Evolutionary conservation across 2,329 filamentous ascomycete species (phyloP).

Genomic region (Talaromyces sp.): DNA sequence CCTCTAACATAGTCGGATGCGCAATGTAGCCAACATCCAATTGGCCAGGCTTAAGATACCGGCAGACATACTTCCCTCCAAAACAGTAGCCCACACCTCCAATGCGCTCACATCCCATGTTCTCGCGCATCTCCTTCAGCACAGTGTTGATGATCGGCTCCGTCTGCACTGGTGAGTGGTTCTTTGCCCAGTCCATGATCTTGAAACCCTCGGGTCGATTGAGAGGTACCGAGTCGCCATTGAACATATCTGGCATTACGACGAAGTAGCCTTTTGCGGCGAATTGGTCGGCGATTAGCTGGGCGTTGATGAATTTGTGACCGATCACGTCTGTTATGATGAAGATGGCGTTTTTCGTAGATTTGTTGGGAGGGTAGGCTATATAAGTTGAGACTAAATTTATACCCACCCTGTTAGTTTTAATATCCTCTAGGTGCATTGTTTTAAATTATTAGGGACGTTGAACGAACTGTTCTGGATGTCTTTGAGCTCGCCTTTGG

Average conservation of each 20-base stretch:
- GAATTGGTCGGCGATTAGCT: slow-evolving; percentile 70
- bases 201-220: slow-evolving; percentile 55
- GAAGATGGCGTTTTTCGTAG: slow-evolving; percentile 54
- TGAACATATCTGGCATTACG: slow-evolving; percentile 69
- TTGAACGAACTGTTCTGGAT: slow-evolving; percentile 40
- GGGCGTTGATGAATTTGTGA: slow-evolving; percentile 55
- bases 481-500: slow-evolving; percentile 43
- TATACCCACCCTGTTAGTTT: slow-evolving; percentile 1
- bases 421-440: too few species aligned
- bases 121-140: slow-evolving; percentile 40
- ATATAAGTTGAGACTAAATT: slow-evolving; percentile 54
- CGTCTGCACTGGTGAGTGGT: slow-evolving; percentile 47
- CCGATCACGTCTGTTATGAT: slow-evolving; percentile 59
- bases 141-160: slow-evolving; percentile 53
- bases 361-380: slow-evolving; percentile 50
- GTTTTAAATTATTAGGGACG: too few species aligned
- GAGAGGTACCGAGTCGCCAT: slow-evolving; percentile 61
- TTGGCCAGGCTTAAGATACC: slow-evolving; percentile 15
- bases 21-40: slow-evolving; percentile 24
- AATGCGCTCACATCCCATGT: slow-evolving; percentile 32
- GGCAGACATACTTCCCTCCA: slow-evolving; percentile 55
- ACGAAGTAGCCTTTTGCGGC: slow-evolving; percentile 69
- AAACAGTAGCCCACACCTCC: slow-evolving; percentile 56
- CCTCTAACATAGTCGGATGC: slow-evolving; percentile 24
- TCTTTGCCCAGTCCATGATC: slow-evolving; percentile 51